Conservation (phyloP, 176 grass and related monocot genomes). For the Elaeis guineensis region DNA sequence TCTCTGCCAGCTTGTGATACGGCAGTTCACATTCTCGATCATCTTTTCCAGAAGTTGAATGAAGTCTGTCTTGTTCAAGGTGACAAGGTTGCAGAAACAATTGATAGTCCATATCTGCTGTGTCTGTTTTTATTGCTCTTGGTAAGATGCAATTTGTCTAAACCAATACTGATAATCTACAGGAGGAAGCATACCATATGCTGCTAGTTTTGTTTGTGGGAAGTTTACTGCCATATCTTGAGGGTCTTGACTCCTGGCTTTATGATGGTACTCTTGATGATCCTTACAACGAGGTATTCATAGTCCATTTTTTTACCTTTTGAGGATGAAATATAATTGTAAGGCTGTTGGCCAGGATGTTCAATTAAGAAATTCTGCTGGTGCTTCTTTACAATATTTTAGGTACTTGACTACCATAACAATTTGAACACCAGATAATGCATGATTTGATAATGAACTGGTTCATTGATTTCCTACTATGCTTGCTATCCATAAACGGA, state of each 20-base stretch:
- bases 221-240: constrained; percentile 86
- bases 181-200: constrained; percentile 84
- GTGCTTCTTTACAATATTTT: no score
- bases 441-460: no score
- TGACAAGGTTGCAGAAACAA: constrained; percentile 60
- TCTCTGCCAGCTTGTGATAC: constrained; percentile 43
- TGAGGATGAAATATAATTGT: neutral
- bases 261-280: constrained; percentile 98
- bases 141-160: constrained; percentile 15
- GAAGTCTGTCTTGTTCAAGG: constrained; percentile 78
- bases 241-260: constrained; percentile 86
- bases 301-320: constrained; percentile 6
- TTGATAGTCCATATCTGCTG: constrained; percentile 6
- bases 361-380: neutral
- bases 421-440: no score
- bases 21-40: constrained; percentile 60
- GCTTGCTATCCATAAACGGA: no score
- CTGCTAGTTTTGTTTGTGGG: constrained; percentile 59
- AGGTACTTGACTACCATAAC: no score
- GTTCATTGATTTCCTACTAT: no score
- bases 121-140: constrained; percentile 1
- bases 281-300: constrained; percentile 79
- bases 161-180: constrained; percentile 24
- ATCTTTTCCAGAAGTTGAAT: constrained; percentile 78
- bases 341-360: neutral